These are phyloP conservation scores for Pezicula rhizophila DNA, from an alignment of 2,329 filamentous ascomycete species.

Conservation along the genomic window DNA sequence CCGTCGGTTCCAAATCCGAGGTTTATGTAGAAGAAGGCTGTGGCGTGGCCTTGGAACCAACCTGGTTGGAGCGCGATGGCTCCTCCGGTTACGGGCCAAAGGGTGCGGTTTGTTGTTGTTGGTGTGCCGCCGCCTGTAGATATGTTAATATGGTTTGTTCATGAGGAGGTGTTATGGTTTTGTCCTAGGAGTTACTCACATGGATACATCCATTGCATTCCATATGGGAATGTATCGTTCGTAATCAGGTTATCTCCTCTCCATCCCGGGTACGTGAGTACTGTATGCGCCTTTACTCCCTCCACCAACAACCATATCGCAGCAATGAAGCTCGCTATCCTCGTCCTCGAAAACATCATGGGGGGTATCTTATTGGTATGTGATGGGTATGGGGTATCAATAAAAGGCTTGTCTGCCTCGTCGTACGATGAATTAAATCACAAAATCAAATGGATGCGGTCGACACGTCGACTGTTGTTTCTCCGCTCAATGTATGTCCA, in stretches of 20 bases:
- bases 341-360: conserved; percentile 7
- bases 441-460: too few relatives aligned
- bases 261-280: conserved; percentile 33
- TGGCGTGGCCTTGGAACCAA: conserved; percentile 87
- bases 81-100: conserved; percentile 84
- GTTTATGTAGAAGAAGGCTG: conserved; percentile 84
- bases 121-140: conserved; percentile 73
- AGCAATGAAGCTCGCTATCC: conserved; percentile 2
- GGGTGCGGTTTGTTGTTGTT: conserved; percentile 75
- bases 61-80: conserved; percentile 88
- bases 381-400: too few relatives aligned
- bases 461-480: too few relatives aligned
- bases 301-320: conserved; percentile 9
- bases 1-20: conserved; percentile 72
- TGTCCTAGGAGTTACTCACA: conserved; percentile 23
- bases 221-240: conserved; percentile 29
- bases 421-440: too few relatives aligned
- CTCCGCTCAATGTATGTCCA: too few relatives aligned
- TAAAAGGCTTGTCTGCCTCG: too few relatives aligned
- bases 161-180: neutral
- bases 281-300: conserved; percentile 33
- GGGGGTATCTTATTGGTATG: too few relatives aligned
- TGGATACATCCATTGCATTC: conserved; percentile 33
- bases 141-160: conserved; percentile 6
- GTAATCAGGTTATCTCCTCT: conserved; percentile 33